Evolutionary conservation across 768 basidiomycete genomes (phyloP), one percentile per base, ranked within the genome.

Genomic region (Lactarius pseudohatsudake): DNA sequence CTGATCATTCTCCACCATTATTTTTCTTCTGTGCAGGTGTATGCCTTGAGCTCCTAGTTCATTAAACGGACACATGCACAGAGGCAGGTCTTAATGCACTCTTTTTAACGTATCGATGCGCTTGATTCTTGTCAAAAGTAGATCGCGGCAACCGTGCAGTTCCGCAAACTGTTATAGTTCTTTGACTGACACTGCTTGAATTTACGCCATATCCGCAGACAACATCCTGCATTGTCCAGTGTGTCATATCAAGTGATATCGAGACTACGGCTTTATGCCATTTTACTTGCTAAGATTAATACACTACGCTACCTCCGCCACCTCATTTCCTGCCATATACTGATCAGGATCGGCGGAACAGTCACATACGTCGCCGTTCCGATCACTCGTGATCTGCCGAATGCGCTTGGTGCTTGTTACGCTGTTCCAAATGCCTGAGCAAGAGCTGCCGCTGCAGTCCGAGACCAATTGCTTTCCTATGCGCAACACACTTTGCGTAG

Each of bases 381-480:
- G 61, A 57, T 53, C 26, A 26, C 32, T 18, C 40, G 28, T 28
- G 28, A n/a, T 22, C 28, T 55, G 18, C 40, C 26, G 20, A 28
- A 53, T 28, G 36, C 40, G 40, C 10, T 32, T n/a, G 43, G 59
- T 50, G 58, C 47, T 36, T 59, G 22, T 64, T n/a, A 57, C 9
- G 45, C 38, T 32, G 55, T 61, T 61, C 56, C 64, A 40, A 78
- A 72, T 11, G 75, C 79, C 65, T 75, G 75, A 54, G 64, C 70
- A 71, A 80, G 66, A 8, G 77, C 78, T 15, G 54, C 65, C 6
- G 75, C 77, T n/a, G 80, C 79, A n/a, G 64, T 80, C 77, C 45
- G 75, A 70, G 38, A 80, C 75, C 28, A 80, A 69, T 60, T 78
- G 75, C 36, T 72, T 76, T 26, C 78, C 79, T n/a, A 79, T 71